Conservation (phyloP, 2,329 filamentous ascomycete species). For the Penicillium oxalicum region DNA sequence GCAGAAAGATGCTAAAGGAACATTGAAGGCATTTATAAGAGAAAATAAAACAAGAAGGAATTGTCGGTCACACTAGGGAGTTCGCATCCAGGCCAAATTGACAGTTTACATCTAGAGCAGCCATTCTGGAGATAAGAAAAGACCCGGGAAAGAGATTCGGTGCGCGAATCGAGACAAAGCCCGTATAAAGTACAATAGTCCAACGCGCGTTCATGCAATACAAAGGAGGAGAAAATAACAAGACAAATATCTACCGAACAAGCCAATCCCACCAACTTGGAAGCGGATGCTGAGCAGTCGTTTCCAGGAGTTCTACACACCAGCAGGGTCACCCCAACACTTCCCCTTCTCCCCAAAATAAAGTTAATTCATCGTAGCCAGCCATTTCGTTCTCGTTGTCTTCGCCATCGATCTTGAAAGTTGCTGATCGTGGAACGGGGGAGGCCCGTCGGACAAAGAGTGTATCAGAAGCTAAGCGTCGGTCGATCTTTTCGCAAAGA, state of each 20-base stretch:
- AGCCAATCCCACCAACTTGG: constrained; percentile 13
- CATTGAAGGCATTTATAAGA: constrained; percentile 13
- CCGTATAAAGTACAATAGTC: constrained; percentile 24
- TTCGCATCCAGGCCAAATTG: constrained; percentile 3
- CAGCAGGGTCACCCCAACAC: constrained; percentile 13
- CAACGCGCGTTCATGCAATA: constrained; percentile 24
- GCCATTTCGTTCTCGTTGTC: constrained; percentile 13
- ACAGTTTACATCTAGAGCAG: neutral
- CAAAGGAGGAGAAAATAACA: constrained; percentile 7
- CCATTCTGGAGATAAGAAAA: neutral
- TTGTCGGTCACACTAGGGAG: neutral
- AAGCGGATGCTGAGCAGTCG: constrained; percentile 3
- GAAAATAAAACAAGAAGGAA: neutral
- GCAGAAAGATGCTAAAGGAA: too few relatives aligned
- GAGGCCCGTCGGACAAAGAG: neutral
- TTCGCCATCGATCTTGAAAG: constrained; percentile 4
- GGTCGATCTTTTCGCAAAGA: constrained; percentile 3
- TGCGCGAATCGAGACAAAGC: constrained; percentile 12
- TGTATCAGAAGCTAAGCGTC: constrained; percentile 4
- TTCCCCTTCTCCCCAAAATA: constrained; percentile 10
- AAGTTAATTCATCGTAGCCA: constrained; percentile 17
- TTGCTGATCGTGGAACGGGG: constrained; percentile 5
- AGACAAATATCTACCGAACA: constrained; percentile 23
- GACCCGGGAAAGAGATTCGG: constrained; percentile 5
- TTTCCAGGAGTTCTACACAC: constrained; percentile 16